These are phyloP conservation scores for Cordyceps pruinosa DNA, from an alignment of 2,329 filamentous ascomycete genomes.

Conservation along the genomic window DNA sequence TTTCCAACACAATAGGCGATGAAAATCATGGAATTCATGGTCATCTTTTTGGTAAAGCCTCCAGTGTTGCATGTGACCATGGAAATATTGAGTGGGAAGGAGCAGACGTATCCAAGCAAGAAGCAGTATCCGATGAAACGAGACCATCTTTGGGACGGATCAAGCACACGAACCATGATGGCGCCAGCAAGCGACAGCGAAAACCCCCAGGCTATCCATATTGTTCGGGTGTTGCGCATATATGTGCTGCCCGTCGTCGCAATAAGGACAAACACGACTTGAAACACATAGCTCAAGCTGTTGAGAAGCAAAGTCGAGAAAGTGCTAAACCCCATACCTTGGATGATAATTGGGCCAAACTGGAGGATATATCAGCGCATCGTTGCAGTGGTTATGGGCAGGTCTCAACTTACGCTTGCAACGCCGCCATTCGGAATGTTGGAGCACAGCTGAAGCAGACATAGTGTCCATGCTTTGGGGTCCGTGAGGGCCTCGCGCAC, in stretches of 20 bases:
- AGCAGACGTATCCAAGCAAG: conserved; percentile 48
- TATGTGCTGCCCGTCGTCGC: conserved; percentile 18
- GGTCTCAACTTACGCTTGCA: conserved; percentile 16
- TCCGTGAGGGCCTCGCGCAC: conserved; percentile 21
- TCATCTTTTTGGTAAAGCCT: conserved; percentile 54
- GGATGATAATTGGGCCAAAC: conserved; percentile 22
- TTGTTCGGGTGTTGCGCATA: conserved; percentile 20
- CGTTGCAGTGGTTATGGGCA: background rate
- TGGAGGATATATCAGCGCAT: conserved; percentile 11
- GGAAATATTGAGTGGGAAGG: conserved; percentile 39
- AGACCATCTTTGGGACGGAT: conserved; percentile 11
- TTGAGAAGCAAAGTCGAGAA: conserved; percentile 19
- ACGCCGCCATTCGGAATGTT: conserved; percentile 27
- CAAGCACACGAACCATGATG: conserved; percentile 20
- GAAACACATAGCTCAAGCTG: conserved; percentile 17
- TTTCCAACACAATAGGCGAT: conserved; percentile 55
- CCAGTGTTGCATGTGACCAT: conserved; percentile 51
- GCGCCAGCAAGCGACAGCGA: conserved; percentile 18
- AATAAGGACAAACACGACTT: conserved; percentile 20
- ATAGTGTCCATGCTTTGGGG: conserved; percentile 21
- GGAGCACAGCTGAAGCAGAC: conserved; percentile 19
- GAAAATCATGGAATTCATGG: conserved; percentile 50
- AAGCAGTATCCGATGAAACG: conserved; percentile 29
- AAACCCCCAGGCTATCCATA: conserved; percentile 21
- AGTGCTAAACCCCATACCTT: conserved; percentile 20